phyloP scores from a whole-genome alignment of 2,329 filamentous ascomycete species.

The Fusarium sp. region DNA sequence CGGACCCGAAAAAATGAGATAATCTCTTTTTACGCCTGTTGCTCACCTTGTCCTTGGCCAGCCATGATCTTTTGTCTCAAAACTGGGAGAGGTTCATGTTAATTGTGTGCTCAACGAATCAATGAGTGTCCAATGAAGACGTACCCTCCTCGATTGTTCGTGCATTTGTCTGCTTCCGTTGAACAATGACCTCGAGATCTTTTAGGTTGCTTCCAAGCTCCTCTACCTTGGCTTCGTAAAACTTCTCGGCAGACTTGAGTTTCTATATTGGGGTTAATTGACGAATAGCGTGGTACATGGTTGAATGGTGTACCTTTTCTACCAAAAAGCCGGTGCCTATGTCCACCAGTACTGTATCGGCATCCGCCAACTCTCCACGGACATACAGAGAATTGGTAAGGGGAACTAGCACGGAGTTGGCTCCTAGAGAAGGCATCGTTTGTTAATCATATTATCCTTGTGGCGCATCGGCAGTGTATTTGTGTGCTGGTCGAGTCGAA shows the following conservation, averaged over 20 bases:
- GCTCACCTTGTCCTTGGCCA: conserved; percentile 48
- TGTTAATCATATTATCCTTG: conserved; percentile 21
- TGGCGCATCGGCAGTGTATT: background rate
- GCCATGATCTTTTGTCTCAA: conserved; percentile 61
- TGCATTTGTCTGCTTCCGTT: conserved; percentile 84
- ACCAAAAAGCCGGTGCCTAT: conserved; percentile 95
- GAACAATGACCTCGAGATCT: conserved; percentile 69
- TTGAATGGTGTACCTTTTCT: conserved; percentile 75
- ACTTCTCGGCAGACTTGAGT: conserved; percentile 65
- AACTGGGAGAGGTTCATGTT: conserved; percentile 51
- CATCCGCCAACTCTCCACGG: conserved; percentile 80
- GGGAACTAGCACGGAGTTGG: conserved; percentile 83
- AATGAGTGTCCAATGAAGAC: conserved; percentile 15
- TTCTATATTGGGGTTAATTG: conserved; percentile 55
- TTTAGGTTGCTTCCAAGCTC: conserved; percentile 67
- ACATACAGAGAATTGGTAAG: conserved; percentile 96
- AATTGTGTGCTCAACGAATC: conserved; percentile 45
- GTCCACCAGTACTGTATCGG: conserved; percentile 86
- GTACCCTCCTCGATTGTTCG: conserved; percentile 89
- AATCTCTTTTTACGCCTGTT: conserved; percentile 35
- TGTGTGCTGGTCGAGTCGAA: background rate
- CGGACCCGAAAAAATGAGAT: background rate
- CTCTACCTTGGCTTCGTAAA: conserved; percentile 69
- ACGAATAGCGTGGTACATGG: conserved; percentile 16
- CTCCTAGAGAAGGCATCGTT: conserved; percentile 35